Conservation (phyloP, 2,329 filamentous ascomycete species). For the Fusarium pseudonygamai region DNA sequence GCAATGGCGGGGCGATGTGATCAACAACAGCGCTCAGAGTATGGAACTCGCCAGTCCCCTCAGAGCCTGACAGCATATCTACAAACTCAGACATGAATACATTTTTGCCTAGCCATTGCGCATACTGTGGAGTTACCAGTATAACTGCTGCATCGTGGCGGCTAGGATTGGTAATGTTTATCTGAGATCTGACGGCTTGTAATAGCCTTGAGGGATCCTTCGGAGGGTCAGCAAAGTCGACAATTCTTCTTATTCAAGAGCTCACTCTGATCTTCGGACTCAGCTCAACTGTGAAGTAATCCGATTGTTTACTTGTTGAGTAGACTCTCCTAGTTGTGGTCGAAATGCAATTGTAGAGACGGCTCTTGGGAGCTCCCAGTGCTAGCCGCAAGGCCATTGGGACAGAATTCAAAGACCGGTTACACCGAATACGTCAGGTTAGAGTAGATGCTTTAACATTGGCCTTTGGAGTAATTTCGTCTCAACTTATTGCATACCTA, state of each 20-base stretch:
- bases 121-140: conserved; percentile 59
- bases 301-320: conserved; percentile 24
- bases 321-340: conserved; percentile 32
- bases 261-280: conserved; percentile 20
- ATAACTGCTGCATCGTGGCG: conserved; percentile 57
- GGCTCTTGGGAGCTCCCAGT: conserved; percentile 33
- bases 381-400: conserved; percentile 38
- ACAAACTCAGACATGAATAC: conserved; percentile 55
- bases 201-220: conserved; percentile 32
- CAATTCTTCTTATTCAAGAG: neutral
- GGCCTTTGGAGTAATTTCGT: neutral
- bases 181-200: conserved; percentile 31
- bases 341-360: conserved; percentile 21
- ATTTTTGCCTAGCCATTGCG: conserved; percentile 58
- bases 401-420: neutral
- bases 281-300: conserved; percentile 38
- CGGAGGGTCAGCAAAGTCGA: conserved; percentile 4
- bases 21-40: conserved; percentile 67
- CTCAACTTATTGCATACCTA: neutral
- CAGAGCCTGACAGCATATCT: conserved; percentile 56
- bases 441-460: neutral
- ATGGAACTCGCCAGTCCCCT: conserved; percentile 52
- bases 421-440: neutral
- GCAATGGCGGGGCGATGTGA: conserved; percentile 54
- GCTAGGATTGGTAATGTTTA: conserved; percentile 43